phyloP scores from a whole-genome alignment of 306 rosid genomes.

The Hippophae tibetana region DNA sequence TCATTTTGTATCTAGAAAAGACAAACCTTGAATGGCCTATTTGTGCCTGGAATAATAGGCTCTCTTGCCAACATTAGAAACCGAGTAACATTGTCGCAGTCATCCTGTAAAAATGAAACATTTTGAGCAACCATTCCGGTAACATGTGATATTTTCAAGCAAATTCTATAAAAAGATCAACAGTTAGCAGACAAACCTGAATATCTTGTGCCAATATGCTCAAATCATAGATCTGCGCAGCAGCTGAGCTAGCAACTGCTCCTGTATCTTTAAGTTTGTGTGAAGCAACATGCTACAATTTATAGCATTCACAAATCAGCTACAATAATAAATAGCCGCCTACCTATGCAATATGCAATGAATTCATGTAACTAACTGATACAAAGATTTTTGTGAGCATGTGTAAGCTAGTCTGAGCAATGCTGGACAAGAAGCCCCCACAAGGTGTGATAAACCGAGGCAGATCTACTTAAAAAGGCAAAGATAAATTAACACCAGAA shows the following conservation, averaged over 20 bases:
- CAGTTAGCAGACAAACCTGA: constrained; percentile 47
- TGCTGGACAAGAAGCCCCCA: no score
- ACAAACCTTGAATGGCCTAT: constrained; percentile 80
- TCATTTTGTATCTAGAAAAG: constrained; percentile 4
- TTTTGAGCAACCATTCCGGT: constrained; percentile 14
- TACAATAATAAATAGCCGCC: constrained; percentile 20
- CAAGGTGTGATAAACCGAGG: neutral
- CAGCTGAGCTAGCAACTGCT: constrained; percentile 88
- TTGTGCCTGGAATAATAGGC: constrained; percentile 89
- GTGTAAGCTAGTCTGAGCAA: neutral
- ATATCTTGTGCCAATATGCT: constrained; percentile 73
- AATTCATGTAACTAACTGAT: neutral
- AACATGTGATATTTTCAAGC: neutral
- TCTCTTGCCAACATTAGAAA: constrained; percentile 88
- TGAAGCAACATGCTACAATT: constrained; percentile 60
- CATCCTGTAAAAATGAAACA: constrained; percentile 59
- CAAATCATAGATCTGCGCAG: constrained; percentile 76
- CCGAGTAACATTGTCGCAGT: constrained; percentile 76
- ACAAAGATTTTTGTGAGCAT: neutral
- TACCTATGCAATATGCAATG: neutral
- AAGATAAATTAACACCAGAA: neutral
- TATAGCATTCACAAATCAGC: constrained; percentile 22
- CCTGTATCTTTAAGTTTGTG: constrained; percentile 65
- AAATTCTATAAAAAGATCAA: constrained; percentile 7
- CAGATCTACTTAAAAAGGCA: neutral